These are phyloP conservation scores for Lyophyllum semitale DNA, from an alignment of 768 basidiomycete genomes.

Conservation along the genomic window DNA sequence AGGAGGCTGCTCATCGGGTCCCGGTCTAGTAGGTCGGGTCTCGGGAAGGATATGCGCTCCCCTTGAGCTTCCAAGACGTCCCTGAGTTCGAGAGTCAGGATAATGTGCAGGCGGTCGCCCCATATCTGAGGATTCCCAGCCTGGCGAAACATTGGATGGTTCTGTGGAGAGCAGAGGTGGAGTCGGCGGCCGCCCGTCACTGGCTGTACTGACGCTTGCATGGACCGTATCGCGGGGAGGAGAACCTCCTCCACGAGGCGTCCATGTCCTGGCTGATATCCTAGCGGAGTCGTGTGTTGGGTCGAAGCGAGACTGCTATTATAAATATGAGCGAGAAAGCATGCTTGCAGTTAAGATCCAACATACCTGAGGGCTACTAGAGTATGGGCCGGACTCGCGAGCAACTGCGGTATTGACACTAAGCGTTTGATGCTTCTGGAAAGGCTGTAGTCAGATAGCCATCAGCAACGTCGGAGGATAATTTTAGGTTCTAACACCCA, in stretches of 20 bases:
- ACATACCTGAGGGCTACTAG: slow-evolving; percentile 9
- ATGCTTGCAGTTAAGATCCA: background rate
- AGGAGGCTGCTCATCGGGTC: slow-evolving; percentile 3
- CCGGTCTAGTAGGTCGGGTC: slow-evolving; percentile 1
- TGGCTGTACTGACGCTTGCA: slow-evolving; percentile 1
- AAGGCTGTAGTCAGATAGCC: background rate
- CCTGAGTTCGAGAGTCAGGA: slow-evolving; percentile 12
- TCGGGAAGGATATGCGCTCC: slow-evolving; percentile 1
- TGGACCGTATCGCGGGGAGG: slow-evolving; percentile 14
- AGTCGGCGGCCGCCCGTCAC: slow-evolving; percentile 19
- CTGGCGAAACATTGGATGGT: slow-evolving; percentile 25
- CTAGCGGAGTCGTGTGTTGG: slow-evolving; percentile 2
- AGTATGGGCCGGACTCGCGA: slow-evolving; percentile 3
- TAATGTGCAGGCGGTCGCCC: slow-evolving; percentile 13
- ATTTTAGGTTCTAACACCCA: slow-evolving; percentile 6
- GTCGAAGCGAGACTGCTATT: slow-evolving; percentile 9
- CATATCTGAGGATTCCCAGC: slow-evolving; percentile 19
- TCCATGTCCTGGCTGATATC: slow-evolving; percentile 20
- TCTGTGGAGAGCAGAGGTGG: slow-evolving; percentile 30
- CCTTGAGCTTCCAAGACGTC: slow-evolving; percentile 15
- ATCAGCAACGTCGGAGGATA: background rate
- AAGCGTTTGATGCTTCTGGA: slow-evolving; percentile 7
- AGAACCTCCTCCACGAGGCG: slow-evolving; percentile 21
- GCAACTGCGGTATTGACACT: slow-evolving; percentile 3
- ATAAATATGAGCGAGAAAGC: background rate